Percentiles rank a stretch among this genome's conserved stretches.
These are phyloP conservation scores for Lipomyces japonicus DNA, from an alignment of 805 yeast genomes.

Conservation along the genomic window DNA sequence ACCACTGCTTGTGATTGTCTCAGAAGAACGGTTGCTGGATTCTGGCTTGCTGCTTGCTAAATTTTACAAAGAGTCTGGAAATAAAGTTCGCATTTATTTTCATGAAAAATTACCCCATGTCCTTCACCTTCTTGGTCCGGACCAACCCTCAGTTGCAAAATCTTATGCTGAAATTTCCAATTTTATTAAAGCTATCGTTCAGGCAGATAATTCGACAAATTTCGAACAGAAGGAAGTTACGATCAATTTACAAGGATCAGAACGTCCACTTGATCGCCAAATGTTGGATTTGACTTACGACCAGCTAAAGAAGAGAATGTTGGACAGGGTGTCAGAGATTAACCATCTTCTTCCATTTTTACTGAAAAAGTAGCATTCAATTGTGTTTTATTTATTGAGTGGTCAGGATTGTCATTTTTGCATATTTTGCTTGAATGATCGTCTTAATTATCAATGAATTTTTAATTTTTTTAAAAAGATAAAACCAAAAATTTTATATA, in stretches of 20 bases:
- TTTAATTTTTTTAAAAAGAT: too few species aligned
- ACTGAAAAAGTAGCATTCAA: not conserved
- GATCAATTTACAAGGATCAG: slow-evolving; percentile 10
- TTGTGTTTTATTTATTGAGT: not conserved
- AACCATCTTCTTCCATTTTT: slow-evolving; percentile 5
- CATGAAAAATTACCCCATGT: slow-evolving; percentile 26
- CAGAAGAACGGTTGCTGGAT: slow-evolving; percentile 24
- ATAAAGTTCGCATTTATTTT: slow-evolving; percentile 10
- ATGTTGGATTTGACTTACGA: slow-evolving; percentile 5
- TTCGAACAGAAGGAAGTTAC: slow-evolving; percentile 1
- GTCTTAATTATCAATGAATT: too few species aligned
- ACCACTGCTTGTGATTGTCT: slow-evolving; percentile 10
- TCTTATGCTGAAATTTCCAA: slow-evolving; percentile 4
- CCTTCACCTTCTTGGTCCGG: slow-evolving; percentile 17
- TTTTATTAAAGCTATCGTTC: slow-evolving; percentile 9
- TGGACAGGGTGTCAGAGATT: slow-evolving; percentile 11
- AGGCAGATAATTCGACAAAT: not conserved
- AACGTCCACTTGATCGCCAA: slow-evolving; percentile 5
- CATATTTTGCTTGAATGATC: not conserved
- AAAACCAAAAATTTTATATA: too few species aligned
- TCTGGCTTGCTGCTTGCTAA: slow-evolving; percentile 17
- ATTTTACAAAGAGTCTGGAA: slow-evolving; percentile 16
- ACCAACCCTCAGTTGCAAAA: slow-evolving; percentile 17
- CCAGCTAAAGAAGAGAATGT: slow-evolving; percentile 14
- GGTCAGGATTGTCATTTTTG: not conserved